phyloP scores from a whole-genome alignment of 495 filamentous ascomycete species.

The Aspergillus panamensis region DNA sequence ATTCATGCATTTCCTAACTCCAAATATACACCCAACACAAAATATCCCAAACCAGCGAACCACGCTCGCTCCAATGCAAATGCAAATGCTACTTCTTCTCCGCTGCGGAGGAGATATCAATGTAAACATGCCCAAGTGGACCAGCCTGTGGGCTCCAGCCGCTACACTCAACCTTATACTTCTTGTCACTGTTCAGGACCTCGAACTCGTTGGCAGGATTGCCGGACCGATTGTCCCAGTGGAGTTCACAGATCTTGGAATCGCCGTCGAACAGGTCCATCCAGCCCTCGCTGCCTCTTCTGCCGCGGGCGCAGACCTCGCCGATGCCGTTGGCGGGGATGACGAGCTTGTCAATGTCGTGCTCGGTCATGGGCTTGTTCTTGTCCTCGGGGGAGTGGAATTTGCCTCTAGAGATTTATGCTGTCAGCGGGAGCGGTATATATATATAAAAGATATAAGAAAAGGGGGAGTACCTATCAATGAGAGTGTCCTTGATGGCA shows the following conservation, averaged over 20 bases:
- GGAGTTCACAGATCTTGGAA: constrained; percentile 40
- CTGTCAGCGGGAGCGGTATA: constrained; percentile 14
- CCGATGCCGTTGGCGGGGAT: constrained; percentile 35
- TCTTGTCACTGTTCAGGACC: constrained; percentile 28
- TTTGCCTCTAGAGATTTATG: constrained; percentile 23
- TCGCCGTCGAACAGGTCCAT: constrained; percentile 38
- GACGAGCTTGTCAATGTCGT: constrained; percentile 34
- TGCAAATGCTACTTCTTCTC: constrained; percentile 19
- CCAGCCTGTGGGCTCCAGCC: constrained; percentile 38
- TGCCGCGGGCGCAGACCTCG: constrained; percentile 35
- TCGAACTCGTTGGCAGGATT: constrained; percentile 31
- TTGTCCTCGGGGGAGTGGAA: constrained; percentile 30
- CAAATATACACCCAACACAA: too few species aligned
- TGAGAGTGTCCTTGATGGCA: constrained; percentile 31
- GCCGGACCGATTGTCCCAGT: constrained; percentile 39
- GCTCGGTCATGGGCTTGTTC: constrained; percentile 33
- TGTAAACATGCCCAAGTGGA: constrained; percentile 38
- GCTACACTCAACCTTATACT: constrained; percentile 34
- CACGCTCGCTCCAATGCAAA: too few species aligned
- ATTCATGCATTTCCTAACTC: too few species aligned
- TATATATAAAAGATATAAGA: not conserved
- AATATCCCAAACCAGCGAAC: too few species aligned
- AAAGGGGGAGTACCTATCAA: constrained; percentile 28
- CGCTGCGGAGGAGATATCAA: constrained; percentile 29
- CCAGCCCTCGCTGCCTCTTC: constrained; percentile 38